Evolutionary conservation across 257 asterid genomes (phyloP), one percentile per base, ranked within the genome.

Genomic region (Lycium ferocissimum): DNA sequence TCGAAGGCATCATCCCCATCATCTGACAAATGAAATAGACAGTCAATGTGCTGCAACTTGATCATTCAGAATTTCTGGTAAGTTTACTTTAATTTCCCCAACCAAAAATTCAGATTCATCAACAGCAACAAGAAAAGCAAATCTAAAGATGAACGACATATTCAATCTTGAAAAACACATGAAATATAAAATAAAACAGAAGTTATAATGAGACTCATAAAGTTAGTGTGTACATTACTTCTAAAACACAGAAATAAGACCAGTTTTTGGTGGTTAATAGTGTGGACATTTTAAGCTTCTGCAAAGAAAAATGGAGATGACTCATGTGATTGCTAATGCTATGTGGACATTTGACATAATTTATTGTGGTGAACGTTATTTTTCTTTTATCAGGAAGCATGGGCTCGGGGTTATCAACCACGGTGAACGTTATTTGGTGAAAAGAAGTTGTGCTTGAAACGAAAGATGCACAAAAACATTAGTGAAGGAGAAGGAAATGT

Each of bases 1-100:
- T 93, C 98, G 53, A 94, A 90, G 76, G 89, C 95, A 81, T 90
- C 89, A 84, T 88, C 92, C 9, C 93, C 95, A 85, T 88, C 98
- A 89, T 95, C 99, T 95, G 91, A 86, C 40, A 90, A 87, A 86
- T 69, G 84, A 53, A 76, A 49, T 49, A n/a, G 56, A 69, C 76
- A 53, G 84, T 82, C 69, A 67, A 79, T 20, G n/a, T 51, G 58
- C 62, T 20, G 37, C 81, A 47, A 73, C 62, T 22, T 75, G 81
- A 13, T 49, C 81, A 75, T 49, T 75, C 62, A 75, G 11, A 75
- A 75, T 49, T 33, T 75, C 61, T 22, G 9, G 20, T 33, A 22
- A 51, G 11, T 49, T 35, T 49, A 22, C 45, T 49, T 75, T 11
- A 49, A 47, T 47, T 73, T 73, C 80, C 20, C 43, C 47, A 73